Conservation (phyloP, 805 yeast genomes). For the Kodamaea lidongshanica region DNA sequence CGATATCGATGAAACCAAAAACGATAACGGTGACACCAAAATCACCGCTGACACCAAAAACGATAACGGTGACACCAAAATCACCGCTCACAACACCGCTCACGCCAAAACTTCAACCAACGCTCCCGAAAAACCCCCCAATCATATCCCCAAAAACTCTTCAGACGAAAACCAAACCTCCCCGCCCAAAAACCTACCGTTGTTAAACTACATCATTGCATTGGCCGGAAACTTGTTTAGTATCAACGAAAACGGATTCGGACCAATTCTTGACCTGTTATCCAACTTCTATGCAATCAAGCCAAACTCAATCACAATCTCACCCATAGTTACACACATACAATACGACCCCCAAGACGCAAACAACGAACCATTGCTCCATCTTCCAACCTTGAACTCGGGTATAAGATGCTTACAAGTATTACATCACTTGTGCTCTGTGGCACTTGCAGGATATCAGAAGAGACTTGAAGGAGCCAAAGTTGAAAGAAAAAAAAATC, state of each 20-base stretch:
- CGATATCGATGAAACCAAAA: too few species aligned
- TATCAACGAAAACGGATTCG: conserved; percentile 31
- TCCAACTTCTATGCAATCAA: conserved; percentile 25
- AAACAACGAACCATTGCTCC: conserved; percentile 24
- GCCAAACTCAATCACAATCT: conserved; percentile 20
- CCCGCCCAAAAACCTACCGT: conserved; percentile 15
- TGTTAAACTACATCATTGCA: conserved; percentile 31
- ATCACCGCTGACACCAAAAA: too few species aligned
- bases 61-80: too few species aligned
- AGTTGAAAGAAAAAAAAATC: conserved; percentile 14
- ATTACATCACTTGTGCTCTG: conserved; percentile 22
- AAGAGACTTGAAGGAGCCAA: conserved; percentile 28
- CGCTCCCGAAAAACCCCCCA: not conserved
- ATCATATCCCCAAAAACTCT: too few species aligned
- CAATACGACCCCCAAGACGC: conserved; percentile 38
- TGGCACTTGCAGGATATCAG: conserved; percentile 33
- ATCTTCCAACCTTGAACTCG: conserved; percentile 20
- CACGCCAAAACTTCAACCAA: conserved; percentile 13
- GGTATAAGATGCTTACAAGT: conserved; percentile 24
- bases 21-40: too few species aligned
- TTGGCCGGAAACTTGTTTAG: conserved; percentile 29
- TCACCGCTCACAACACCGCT: too few species aligned
- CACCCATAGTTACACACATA: conserved; percentile 31
- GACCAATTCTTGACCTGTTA: conserved; percentile 21
- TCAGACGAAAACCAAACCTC: conserved; percentile 2